A percentile compares a stretch with the other conserved stretches of the same genome.
These are phyloP conservation scores for Turritis glabra DNA, from an alignment of 345 rosid genomes.

Conservation along the genomic window DNA sequence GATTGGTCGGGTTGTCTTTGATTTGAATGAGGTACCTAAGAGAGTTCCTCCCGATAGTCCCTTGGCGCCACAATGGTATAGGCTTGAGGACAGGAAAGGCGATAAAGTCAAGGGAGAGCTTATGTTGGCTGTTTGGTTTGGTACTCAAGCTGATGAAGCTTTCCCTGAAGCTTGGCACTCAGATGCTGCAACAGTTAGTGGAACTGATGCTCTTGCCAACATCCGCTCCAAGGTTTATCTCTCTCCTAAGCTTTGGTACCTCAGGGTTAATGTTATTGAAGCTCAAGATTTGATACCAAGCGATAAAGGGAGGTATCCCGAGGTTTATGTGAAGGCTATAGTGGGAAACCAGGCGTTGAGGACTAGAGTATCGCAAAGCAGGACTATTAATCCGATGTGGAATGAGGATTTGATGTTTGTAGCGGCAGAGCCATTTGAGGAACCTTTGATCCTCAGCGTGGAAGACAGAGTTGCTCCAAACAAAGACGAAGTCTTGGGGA, in stretches of 20 bases:
- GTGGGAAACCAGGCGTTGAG: constrained; percentile 65
- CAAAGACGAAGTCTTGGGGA: constrained; percentile 82
- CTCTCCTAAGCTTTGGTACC: constrained; percentile 91
- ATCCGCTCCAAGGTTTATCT: constrained; percentile 89
- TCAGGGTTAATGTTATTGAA: constrained; percentile 91
- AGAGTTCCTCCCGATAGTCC: constrained; percentile 96
- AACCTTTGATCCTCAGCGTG: constrained; percentile 66
- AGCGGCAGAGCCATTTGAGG: constrained; percentile 91
- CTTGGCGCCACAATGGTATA: constrained; percentile 92
- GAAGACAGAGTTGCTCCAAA: constrained; percentile 85
- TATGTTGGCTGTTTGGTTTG: constrained; percentile 97
- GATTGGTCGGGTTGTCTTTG: constrained; percentile 70
- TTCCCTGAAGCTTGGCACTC: constrained; percentile 98
- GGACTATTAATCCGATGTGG: constrained; percentile 84
- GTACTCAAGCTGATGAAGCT: constrained; percentile 97
- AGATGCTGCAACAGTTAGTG: constrained; percentile 85
- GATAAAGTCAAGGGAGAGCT: constrained; percentile 75
- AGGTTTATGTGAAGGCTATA: constrained; percentile 68
- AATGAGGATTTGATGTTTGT: constrained; percentile 97
- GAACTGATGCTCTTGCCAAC: constrained; percentile 73
- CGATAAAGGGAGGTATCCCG: constrained; percentile 73
- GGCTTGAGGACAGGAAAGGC: constrained; percentile 70
- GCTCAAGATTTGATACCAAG: constrained; percentile 78
- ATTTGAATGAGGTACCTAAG: constrained; percentile 80
- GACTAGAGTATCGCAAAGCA: constrained; percentile 62